Conservation (phyloP, 2,329 filamentous ascomycete genomes). For the Cytospora chrysosperma region DNA sequence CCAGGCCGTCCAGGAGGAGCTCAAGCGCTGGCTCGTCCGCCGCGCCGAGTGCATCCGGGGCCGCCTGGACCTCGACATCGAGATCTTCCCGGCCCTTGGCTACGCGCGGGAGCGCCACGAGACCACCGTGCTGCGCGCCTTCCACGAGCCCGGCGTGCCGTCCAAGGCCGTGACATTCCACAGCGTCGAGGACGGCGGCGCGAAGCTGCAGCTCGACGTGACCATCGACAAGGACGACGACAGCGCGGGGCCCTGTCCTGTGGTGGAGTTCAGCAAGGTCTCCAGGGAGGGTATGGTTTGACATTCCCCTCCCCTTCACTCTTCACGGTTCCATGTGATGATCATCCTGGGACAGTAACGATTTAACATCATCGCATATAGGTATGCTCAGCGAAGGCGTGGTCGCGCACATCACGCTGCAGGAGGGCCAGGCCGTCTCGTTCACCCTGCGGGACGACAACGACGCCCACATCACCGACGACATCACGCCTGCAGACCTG, state of each 20-base stretch:
- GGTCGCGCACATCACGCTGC: conserved; percentile 56
- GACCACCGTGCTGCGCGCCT: conserved; percentile 52
- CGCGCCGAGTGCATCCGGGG: conserved; percentile 73
- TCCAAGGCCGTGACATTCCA: conserved; percentile 65
- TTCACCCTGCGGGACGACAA: conserved; percentile 67
- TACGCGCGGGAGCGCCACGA: conserved; percentile 65
- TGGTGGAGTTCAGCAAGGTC: conserved; percentile 55
- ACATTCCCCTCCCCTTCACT: neutral
- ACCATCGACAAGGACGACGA: conserved; percentile 61
- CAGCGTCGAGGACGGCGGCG: conserved; percentile 39
- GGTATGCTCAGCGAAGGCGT: conserved; percentile 61
- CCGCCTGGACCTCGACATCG: conserved; percentile 62
- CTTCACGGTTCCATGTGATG: too few species aligned
- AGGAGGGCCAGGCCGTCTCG: conserved; percentile 67
- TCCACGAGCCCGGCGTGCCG: conserved; percentile 39
- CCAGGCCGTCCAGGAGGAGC: conserved; percentile 54
- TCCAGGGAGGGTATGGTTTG: conserved; percentile 42
- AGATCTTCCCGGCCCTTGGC: conserved; percentile 71
- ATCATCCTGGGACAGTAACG: neutral
- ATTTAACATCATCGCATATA: neutral
- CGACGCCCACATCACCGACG: conserved; percentile 54
- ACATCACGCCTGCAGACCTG: conserved; percentile 58
- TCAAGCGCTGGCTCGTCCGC: conserved; percentile 70
- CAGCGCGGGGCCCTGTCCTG: conserved; percentile 47
- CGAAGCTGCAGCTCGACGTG: conserved; percentile 65